These are phyloP conservation scores for Podospora bellae-mahoneyi DNA, from an alignment of 495 filamentous ascomycete species.

Conservation along the genomic window DNA sequence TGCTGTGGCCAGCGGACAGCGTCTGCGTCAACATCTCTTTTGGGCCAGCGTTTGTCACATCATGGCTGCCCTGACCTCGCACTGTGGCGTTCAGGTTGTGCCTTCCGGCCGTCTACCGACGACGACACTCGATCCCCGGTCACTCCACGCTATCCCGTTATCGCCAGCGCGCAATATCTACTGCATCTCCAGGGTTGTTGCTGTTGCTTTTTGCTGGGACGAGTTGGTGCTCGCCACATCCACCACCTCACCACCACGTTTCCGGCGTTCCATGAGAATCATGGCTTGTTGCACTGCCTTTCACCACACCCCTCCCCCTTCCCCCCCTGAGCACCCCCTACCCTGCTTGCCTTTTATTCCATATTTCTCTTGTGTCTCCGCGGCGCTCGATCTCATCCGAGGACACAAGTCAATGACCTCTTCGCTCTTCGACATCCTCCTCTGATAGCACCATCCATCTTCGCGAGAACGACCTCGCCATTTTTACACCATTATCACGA, in stretches of 20 bases:
- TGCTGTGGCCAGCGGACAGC: conserved; percentile 3
- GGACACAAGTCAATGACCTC: neutral
- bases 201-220: conserved; percentile 4
- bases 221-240: neutral
- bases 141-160: neutral
- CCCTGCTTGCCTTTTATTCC: conserved; percentile 5
- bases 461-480: neutral
- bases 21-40: conserved; percentile 1
- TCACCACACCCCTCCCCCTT: neutral
- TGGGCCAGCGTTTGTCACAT: neutral
- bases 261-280: neutral
- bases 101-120: neutral
- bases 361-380: neutral
- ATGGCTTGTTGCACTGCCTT: neutral
- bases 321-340: neutral
- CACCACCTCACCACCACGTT: conserved; percentile 3
- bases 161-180: neutral
- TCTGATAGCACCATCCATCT: neutral
- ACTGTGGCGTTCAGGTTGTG: neutral
- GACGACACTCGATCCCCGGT: neutral
- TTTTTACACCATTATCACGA: neutral
- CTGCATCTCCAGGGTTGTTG: neutral
- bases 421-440: neutral
- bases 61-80: neutral
- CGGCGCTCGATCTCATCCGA: neutral